Evolutionary conservation across 768 basidiomycete genomes (phyloP).

Genomic region (Sutorius australiensis): DNA sequence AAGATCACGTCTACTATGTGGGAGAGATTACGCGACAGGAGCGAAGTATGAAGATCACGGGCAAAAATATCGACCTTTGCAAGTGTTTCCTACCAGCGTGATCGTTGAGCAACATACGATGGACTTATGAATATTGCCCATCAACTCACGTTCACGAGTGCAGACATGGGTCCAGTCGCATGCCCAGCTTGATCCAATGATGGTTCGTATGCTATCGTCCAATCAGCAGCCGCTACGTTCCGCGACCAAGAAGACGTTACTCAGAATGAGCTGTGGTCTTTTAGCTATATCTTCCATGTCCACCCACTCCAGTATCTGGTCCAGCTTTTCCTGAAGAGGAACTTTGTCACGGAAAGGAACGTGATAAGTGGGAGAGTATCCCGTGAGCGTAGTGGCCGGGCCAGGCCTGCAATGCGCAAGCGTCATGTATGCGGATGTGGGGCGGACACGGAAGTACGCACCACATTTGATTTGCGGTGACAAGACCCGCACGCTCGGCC

Average conservation of each 20-base stretch:
- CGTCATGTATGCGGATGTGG: background rate
- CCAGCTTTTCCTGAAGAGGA: slow-evolving; percentile 63
- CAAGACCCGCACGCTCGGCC: slow-evolving; percentile 63
- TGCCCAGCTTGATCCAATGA: slow-evolving; percentile 87
- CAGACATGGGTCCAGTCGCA: slow-evolving; percentile 61
- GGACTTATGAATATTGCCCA: background rate
- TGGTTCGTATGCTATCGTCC: slow-evolving; percentile 66
- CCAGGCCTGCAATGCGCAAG: slow-evolving; percentile 59
- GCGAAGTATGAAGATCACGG: slow-evolving; percentile 56
- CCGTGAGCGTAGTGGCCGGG: slow-evolving; percentile 65
- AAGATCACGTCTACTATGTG: slow-evolving; percentile 86
- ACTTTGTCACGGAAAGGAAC: slow-evolving; percentile 67
- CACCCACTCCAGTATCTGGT: slow-evolving; percentile 78
- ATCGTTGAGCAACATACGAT: background rate
- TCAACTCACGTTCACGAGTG: slow-evolving; percentile 60
- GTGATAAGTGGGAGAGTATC: slow-evolving; percentile 67
- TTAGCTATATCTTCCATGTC: slow-evolving; percentile 61
- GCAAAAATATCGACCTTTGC: slow-evolving; percentile 70
- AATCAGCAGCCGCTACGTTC: background rate
- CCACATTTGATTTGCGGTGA: slow-evolving; percentile 93
- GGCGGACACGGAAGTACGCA: slow-evolving; percentile 32
- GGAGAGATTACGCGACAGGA: slow-evolving; percentile 70
- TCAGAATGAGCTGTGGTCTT: slow-evolving; percentile 76
- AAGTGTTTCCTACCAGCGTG: slow-evolving; percentile 51
- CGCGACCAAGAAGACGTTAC: slow-evolving; percentile 34